phyloP scores from a whole-genome alignment of 228 moss, liverwort and hornwort species.

The Sphagnum magellanicum region DNA sequence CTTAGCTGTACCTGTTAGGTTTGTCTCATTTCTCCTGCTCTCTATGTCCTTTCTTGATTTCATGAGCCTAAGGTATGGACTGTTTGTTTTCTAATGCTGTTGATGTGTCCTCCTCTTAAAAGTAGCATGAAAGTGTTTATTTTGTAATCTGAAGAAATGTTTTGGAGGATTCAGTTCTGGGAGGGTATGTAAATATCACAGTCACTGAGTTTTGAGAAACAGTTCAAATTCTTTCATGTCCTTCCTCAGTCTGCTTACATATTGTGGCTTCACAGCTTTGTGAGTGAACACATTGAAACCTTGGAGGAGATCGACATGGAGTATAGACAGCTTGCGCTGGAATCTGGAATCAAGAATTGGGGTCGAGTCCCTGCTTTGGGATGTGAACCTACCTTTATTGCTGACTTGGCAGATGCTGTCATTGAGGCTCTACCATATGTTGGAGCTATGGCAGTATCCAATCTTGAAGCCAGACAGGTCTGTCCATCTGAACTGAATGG shows the following conservation, averaged over 20 bases:
- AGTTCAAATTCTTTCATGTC: too few species aligned
- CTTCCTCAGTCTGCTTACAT: too few species aligned
- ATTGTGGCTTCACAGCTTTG: conserved; percentile 57
- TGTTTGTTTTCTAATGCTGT: too few species aligned
- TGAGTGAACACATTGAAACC: conserved; percentile 98
- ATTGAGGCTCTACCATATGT: conserved; percentile 97
- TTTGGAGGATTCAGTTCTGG: too few species aligned
- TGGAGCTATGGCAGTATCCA: conserved; percentile 97
- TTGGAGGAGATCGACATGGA: conserved; percentile 99
- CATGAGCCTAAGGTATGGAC: too few species aligned
- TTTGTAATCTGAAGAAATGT: too few species aligned
- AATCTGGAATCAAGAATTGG: conserved; percentile 97
- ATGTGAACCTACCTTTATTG: conserved; percentile 84
- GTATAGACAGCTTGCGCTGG: conserved; percentile 86
- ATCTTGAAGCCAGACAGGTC: conserved; percentile 97
- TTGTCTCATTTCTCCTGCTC: conserved; percentile 8
- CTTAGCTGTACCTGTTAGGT: conserved; percentile 98
- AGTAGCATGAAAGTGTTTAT: too few species aligned
- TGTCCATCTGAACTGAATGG: neutral
- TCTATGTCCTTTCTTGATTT: neutral
- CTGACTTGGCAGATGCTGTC: conserved; percentile 94
- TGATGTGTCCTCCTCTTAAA: too few species aligned
- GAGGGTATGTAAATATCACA: too few species aligned
- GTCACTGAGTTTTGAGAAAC: too few species aligned
- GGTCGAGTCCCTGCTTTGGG: conserved; percentile 95